Evolutionary conservation across 2,329 filamentous ascomycete species (phyloP), one percentile per base, ranked within the genome.

Genomic region (Aspergillus hiratsukae): DNA sequence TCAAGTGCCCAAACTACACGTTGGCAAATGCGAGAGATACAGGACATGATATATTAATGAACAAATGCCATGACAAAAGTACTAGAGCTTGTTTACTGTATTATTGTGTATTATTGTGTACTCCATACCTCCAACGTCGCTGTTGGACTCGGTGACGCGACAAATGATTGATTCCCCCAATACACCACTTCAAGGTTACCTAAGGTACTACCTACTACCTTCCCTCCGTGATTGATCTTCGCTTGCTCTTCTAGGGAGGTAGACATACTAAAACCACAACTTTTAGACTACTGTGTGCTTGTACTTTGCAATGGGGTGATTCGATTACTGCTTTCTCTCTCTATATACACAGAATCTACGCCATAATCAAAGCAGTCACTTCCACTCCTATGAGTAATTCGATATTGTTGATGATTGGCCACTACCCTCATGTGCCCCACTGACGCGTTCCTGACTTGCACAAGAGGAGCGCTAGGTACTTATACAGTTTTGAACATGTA

Each of bases 401-500:
- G 10, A 37, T 53, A 21, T 5, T 14, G 41, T 21, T 21, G 41
- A 51, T 55, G 41, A 63, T 63, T 67, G 63, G 65, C 51, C 51
- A 48, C 35, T 53, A 52, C 45, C 52, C 56, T 64, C 54, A 59
- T 61, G 48, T 60, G 62, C 63, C 61, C 66, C 66, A 69, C 66
- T 43, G 54, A 63, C 61, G 64, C 61, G 65, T 68, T 65, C 66
- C 65, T 69, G 67, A 66, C 63, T 65, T 65, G 63, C 35, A 37
- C 31, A 17, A 35, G 31, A 29, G 9, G 28, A 35, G 54, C 55
- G 56, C 41, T 21, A 29, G 5, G 25, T 37, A 35, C 14, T 40
- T 27, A 11, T 49, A 49, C 17, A 4, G 23, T 31, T 17, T 14
- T 27, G 11, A 10, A 21, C 40, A 43, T 4, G 40, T 21, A 21